Conservation (phyloP, 371 early-diverging fungal genomes). For the Rhizopus delemar region DNA sequence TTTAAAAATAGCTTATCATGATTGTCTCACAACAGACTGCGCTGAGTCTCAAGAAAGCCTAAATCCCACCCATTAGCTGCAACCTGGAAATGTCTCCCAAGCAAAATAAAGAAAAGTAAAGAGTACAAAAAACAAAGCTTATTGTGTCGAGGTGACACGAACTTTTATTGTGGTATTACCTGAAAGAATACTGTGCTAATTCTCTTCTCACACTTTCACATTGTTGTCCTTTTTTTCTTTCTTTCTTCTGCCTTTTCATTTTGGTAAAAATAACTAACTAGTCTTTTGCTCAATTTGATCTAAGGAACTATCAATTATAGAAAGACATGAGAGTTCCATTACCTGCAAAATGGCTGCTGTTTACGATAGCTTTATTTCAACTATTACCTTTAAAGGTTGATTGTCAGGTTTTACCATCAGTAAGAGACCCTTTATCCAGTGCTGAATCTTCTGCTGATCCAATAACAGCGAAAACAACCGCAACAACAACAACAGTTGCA, state of each 20-base stretch:
- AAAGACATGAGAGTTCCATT: background rate
- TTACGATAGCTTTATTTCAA: background rate
- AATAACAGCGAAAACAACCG: background rate
- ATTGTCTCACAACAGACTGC: no score
- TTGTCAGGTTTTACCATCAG: background rate
- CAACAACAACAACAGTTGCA: conserved; percentile 1
- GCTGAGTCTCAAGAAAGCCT: no score
- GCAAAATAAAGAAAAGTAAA: no score
- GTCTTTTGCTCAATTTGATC: background rate
- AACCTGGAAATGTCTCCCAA: no score
- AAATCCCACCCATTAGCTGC: no score
- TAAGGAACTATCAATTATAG: background rate
- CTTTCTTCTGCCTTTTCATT: background rate
- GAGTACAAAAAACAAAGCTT: background rate
- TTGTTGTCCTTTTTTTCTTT: background rate
- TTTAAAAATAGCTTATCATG: no score
- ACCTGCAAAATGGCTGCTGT: background rate
- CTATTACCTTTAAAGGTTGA: background rate
- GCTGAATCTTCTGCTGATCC: background rate
- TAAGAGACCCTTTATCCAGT: background rate
- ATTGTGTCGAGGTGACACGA: background rate
- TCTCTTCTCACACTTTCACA: conserved; percentile 1
- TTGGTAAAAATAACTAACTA: background rate
- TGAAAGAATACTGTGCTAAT: background rate
- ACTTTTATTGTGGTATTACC: conserved; percentile 3